Base-by-base conservation (phyloP, 441 rosid species). In the Populus hybrid region DNA sequence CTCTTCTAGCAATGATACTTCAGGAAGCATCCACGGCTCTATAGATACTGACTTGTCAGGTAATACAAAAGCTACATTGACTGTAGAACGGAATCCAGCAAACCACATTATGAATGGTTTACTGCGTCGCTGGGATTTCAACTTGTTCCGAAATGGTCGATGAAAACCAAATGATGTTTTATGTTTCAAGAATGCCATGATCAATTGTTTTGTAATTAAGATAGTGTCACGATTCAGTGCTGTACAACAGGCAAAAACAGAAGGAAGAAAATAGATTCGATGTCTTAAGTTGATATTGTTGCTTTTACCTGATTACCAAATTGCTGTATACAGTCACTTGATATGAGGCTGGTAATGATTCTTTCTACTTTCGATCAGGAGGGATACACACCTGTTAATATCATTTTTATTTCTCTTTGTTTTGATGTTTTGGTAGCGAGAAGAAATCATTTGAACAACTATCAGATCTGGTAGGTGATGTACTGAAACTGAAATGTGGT, bases 71-170 rank as follows among this genome's bases (percentile, higher is more conserved):
- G 97, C 97, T 72, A 90, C 95, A 1, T 77, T 91, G 77, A 90
- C 95, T 7, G 91, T 92, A 74, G 94, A 83, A 66, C 88, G 88
- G 76, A 91, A 86, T 75, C 91, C 96, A 11, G 80, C 91, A 21
- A 86, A 77, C 74, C 85, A 94, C 77, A 83, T 91, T 23, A 87
- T 90, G 82, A 97, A 93, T 28, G 98, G 98, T 66, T 88, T 96
- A 86, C 85, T 90, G 87, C 96, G 98, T 29, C 91, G 89, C 7
- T 94, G 97, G 97, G 97, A 95, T 89, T n/a, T n/a, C n/a, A n/a
- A n/a, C n/a, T 88, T 93, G 71, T 91, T 89, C 79, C 85, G 88
- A 74, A 90, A 84, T 83, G 85, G 76, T 50, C 40, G 83, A 80
- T 90, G 86, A 89, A 80, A 71, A 29, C 28, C 12, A n/a, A n/a